phyloP scores from a whole-genome alignment of 2,329 filamentous ascomycete species.

The Alternaria metachromatica region DNA sequence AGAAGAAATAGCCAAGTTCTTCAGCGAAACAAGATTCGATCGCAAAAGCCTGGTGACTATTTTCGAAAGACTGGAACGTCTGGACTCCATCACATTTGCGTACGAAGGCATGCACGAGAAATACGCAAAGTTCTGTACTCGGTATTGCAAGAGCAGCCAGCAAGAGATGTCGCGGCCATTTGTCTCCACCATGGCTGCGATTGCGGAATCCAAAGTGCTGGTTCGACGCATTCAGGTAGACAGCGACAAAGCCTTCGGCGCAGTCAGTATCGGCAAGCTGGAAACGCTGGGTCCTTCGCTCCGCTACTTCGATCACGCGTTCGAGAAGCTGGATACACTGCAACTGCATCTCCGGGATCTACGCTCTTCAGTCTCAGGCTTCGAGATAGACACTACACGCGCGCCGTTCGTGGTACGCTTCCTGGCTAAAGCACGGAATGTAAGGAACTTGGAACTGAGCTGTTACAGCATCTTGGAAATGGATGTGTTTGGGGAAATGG shows the following conservation, averaged over 20 bases:
- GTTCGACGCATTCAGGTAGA: constrained; percentile 15
- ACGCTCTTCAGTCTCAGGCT: constrained; percentile 31
- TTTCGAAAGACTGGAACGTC: constrained; percentile 17
- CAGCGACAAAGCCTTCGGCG: constrained; percentile 12
- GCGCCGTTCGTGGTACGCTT: constrained; percentile 38
- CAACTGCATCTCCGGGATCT: constrained; percentile 38
- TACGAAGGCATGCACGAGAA: constrained; percentile 22
- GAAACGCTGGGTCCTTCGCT: constrained; percentile 26
- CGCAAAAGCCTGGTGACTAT: constrained; percentile 23
- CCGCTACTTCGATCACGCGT: constrained; percentile 14
- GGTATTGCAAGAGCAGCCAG: constrained; percentile 32
- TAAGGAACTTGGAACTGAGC: constrained; percentile 25
- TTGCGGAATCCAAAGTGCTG: constrained; percentile 18
- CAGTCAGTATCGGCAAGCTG: constrained; percentile 29
- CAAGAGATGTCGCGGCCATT: constrained; percentile 41
- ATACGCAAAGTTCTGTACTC: constrained; percentile 19
- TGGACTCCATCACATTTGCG: constrained; percentile 14
- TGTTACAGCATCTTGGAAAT: constrained; percentile 34
- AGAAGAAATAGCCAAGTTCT: constrained; percentile 22
- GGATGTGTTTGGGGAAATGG: constrained; percentile 32
- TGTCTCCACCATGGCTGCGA: constrained; percentile 29
- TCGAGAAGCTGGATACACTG: constrained; percentile 22
- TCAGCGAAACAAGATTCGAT: constrained; percentile 37
- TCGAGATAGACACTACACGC: constrained; percentile 23
- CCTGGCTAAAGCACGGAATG: constrained; percentile 28